Conservation (phyloP, 2,329 filamentous ascomycete genomes). For the Zarea fungicola region DNA sequence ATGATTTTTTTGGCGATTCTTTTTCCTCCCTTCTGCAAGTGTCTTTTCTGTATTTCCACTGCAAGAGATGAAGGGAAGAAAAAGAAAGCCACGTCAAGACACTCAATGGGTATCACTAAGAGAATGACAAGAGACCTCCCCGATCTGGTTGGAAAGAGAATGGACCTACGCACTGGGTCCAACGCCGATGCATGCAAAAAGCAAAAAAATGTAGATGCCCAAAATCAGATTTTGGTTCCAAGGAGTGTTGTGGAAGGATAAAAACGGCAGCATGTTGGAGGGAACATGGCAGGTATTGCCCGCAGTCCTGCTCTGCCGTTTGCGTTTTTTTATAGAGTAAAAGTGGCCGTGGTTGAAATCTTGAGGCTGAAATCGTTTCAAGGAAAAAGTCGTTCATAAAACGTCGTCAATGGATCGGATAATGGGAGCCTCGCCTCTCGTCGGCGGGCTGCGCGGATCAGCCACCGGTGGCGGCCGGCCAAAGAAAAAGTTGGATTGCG, state of each 20-base stretch:
- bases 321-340: too few relatives aligned
- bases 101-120: background rate
- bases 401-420: slow-evolving; percentile 73
- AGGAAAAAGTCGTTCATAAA: slow-evolving; percentile 42
- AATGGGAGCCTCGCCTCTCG: slow-evolving; percentile 68
- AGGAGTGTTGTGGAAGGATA: background rate
- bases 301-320: slow-evolving; percentile 11
- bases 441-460: slow-evolving; percentile 71
- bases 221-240: background rate
- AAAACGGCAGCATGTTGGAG: slow-evolving; percentile 2
- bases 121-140: background rate
- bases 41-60: background rate
- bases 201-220: background rate
- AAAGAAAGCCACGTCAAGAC: background rate
- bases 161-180: background rate
- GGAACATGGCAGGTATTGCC: slow-evolving; percentile 2
- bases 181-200: slow-evolving; percentile 16
- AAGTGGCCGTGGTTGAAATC: too few relatives aligned
- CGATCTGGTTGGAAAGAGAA: background rate
- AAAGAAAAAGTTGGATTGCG: slow-evolving; percentile 48
- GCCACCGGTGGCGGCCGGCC: slow-evolving; percentile 45
- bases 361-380: too few relatives aligned
- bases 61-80: background rate
- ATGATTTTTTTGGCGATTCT: too few relatives aligned
- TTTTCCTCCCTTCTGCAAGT: too few relatives aligned